Base-by-base conservation (phyloP, 148 eudicot species). In the Polygonum maritimum region DNA sequence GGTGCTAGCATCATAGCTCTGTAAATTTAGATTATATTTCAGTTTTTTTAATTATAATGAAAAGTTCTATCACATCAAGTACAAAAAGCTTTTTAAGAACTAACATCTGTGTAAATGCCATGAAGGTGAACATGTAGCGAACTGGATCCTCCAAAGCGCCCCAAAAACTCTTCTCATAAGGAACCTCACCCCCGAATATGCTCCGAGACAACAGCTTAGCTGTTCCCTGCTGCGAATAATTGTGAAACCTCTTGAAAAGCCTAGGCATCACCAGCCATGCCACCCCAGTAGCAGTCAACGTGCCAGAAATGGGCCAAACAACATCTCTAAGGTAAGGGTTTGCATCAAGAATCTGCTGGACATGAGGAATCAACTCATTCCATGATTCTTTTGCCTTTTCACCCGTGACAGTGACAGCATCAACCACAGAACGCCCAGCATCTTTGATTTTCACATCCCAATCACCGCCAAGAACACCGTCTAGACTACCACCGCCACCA, bases 91-190 rank as follows among this genome's bases (percentile, higher is more conserved):
- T 33, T 58, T 33, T 57, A 62, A 62, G 54, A 74, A 79, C 95
- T 85, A 40, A 96, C 99, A 96, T 84, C 82, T 91, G 84, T 39
- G 92, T 88, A 81, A 96, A 82, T 65, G 98, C 89, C 89, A 92
- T 84, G 85, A 92, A 86, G 72, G 97, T 92, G 45, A 83, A 35
- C 21, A 88, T 75, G 78, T 87, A 91, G 75, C 96, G 89, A 74
- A 89, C 75, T 11, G 99, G 99, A 82, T 77, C 91, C 82, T 88
- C 97, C 80, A 92, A 67, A 36, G 99, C 98, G 79, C 91, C 94
- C 98, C 98, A 96, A 78, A 91, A 80, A 77, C 98, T 91, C 74
- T 87, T 89, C 85, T 96, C 97, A 63, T 96, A 96, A 9, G 94
- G 90, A 22, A 92, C 90, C n/a, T 86, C 88, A 63, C 83, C 92